Base-by-base conservation (phyloP, 495 filamentous ascomycete genomes). In the Pyrenula aspistea region DNA sequence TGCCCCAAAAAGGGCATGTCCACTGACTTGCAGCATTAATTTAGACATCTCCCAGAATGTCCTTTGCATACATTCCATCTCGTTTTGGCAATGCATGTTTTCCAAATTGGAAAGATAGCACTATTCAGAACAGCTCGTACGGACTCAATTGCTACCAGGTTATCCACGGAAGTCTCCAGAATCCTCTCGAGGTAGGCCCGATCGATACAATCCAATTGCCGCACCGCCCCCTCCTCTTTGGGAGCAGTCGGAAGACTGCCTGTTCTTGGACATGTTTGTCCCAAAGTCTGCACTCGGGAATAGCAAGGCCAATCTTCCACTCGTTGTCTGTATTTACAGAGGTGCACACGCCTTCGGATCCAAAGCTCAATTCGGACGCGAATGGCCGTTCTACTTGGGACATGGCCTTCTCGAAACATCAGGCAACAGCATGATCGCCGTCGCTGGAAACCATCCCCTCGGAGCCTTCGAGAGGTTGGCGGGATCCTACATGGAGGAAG, bases 261-360 rank as follows among this genome's bases (percentile, higher is more conserved):
- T 71, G 15, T 71, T 71, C 55, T 61, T 71, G 20, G 68, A 71
- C 48, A 57, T 71, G 2, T 47, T 55, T 50, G 69, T 66, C 21
- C 69, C 69, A 36, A 57, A 59, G 20, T 15, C 10, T 24, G 59
- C 64, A 23, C 63, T 60, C 55, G 54, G 56, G 12, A 48, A 51
- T 20, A 2, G 12, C 11, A 49, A 22, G 20, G 47, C 19, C 8
- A 53, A 42, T 25, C 56, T 62, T 0, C 72, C 75, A n/a, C 73
- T 79, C 15, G 62, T 75, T 49, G 67, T 72, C 1, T 81, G 70
- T 68, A 65, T 79, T 25, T 73, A 69, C 54, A 76, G 75, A 4
- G 77, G 78, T 10, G 76, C 65, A 1, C 78, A 71, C 53, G 57
- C 65, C 12, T 56, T 71, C 42, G 75, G 78, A 3, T 62, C 58